Conservation (phyloP, 1,139 yeast species). For the Pichia sp. region DNA sequence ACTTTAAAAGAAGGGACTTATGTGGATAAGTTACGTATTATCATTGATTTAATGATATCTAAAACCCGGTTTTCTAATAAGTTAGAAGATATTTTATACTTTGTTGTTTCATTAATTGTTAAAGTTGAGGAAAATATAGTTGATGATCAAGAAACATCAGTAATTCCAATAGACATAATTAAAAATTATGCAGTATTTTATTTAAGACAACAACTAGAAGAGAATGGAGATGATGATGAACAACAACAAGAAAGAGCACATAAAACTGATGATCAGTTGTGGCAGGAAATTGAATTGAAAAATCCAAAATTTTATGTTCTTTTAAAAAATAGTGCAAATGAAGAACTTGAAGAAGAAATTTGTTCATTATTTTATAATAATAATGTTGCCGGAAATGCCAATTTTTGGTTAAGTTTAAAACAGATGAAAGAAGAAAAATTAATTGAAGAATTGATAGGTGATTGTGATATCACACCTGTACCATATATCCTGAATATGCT, state of each 20-base stretch:
- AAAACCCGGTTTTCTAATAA: constrained; percentile 7
- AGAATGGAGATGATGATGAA: not conserved
- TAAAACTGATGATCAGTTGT: constrained; percentile 2
- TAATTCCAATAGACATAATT: constrained; percentile 5
- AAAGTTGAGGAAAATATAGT: constrained; percentile 4
- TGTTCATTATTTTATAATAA: constrained; percentile 8
- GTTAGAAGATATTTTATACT: constrained; percentile 8
- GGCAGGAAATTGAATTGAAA: constrained; percentile 5
- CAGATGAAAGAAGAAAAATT: constrained; percentile 6
- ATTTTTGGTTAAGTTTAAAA: constrained; percentile 14
- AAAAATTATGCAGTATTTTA: constrained; percentile 6
- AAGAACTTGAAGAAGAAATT: constrained; percentile 9
- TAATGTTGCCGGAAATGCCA: constrained; percentile 5
- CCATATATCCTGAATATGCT: constrained; percentile 9
- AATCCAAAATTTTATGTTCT: constrained; percentile 7
- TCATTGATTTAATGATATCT: constrained; percentile 10
- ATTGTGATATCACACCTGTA: constrained; percentile 6
- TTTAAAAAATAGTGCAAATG: constrained; percentile 8
- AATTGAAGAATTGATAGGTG: constrained; percentile 9
- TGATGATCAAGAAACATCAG: not conserved
- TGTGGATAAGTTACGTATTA: constrained; percentile 15
- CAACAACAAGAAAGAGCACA: not conserved
- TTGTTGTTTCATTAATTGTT: constrained; percentile 6
- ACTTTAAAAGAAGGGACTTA: constrained; percentile 9
- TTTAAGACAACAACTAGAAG: constrained; percentile 1